Evolutionary conservation across 2,329 filamentous ascomycete genomes (phyloP).

Genomic region (Coniochaeta sp.): DNA sequence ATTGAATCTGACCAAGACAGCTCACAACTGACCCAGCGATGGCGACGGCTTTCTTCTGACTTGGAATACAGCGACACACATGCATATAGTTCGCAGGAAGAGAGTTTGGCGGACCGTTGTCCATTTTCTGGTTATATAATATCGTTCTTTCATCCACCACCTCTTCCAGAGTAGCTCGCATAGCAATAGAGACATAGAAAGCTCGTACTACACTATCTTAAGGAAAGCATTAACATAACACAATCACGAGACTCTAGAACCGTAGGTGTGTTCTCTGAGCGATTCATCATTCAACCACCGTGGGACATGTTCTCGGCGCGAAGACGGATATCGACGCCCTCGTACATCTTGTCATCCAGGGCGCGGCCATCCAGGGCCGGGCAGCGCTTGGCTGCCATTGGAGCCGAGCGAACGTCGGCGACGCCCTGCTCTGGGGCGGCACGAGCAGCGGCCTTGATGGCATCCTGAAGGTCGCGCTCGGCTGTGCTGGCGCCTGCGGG

Average conservation of each 20-base stretch:
- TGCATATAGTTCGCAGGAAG: too few relatives aligned
- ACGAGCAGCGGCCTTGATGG: slow-evolving; percentile 1
- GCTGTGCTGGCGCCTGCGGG: not conserved
- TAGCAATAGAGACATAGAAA: not conserved
- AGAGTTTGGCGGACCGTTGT: not conserved
- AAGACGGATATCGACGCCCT: slow-evolving; percentile 1
- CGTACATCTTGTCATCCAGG: slow-evolving; percentile 1
- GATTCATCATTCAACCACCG: not conserved
- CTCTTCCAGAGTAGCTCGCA: not conserved
- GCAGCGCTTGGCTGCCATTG: slow-evolving; percentile 1
- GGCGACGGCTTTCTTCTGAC: too few relatives aligned
- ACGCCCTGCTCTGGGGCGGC: not conserved
- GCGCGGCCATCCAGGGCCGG: slow-evolving; percentile 1
- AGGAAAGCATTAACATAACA: not conserved
- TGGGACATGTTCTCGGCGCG: slow-evolving; percentile 1
- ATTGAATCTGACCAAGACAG: too few relatives aligned
- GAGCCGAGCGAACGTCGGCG: not conserved
- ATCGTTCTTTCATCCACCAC: not conserved
- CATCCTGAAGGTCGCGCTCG: slow-evolving; percentile 1
- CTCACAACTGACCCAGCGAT: too few relatives aligned
- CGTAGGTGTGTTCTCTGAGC: too few relatives aligned
- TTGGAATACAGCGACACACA: too few relatives aligned
- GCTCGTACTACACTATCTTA: not conserved
- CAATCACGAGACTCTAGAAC: not conserved
- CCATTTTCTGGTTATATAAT: not conserved